Percentiles rank a stretch among this genome's conserved stretches.
phyloP scores from a whole-genome alignment of 768 basidiomycete genomes.

The Lyophyllum atratum region DNA sequence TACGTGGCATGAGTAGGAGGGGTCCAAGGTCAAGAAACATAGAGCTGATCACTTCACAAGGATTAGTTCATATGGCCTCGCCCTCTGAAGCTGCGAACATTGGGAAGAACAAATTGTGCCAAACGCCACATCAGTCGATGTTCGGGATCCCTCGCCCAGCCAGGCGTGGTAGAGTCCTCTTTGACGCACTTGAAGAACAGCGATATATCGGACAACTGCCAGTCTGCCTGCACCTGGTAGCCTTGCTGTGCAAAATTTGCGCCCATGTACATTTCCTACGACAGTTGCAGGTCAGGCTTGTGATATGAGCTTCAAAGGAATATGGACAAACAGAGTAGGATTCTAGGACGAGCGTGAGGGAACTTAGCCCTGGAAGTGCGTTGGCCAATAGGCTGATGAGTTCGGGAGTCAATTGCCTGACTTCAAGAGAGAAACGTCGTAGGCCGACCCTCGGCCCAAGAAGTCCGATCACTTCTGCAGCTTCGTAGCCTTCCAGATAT shows the following conservation, averaged over 20 bases:
- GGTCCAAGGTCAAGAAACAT: no score
- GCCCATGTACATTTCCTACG: not conserved
- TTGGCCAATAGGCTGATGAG: conserved; percentile 22
- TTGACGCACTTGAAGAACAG: conserved; percentile 9
- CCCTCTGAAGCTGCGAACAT: conserved; percentile 11
- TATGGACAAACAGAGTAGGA: conserved; percentile 1
- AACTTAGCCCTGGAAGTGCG: conserved; percentile 21
- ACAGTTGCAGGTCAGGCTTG: not conserved
- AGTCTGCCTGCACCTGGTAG: conserved; percentile 2
- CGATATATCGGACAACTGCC: conserved; percentile 15
- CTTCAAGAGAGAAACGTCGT: conserved; percentile 24
- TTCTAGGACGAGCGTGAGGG: conserved; percentile 22
- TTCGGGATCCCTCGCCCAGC: not conserved
- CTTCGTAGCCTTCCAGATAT: conserved; percentile 23
- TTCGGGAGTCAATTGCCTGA: conserved; percentile 15
- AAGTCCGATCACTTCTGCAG: conserved; percentile 21
- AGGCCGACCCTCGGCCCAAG: conserved; percentile 25
- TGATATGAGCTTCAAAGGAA: not conserved
- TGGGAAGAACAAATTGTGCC: conserved; percentile 1
- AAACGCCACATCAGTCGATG: conserved; percentile 2
- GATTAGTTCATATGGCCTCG: not conserved
- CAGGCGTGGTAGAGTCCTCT: not conserved
- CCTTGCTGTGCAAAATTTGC: not conserved
- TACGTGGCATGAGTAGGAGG: no score
- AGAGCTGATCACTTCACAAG: not conserved